Base-by-base conservation (phyloP, 495 filamentous ascomycete species). In the Neurospora sp. region DNA sequence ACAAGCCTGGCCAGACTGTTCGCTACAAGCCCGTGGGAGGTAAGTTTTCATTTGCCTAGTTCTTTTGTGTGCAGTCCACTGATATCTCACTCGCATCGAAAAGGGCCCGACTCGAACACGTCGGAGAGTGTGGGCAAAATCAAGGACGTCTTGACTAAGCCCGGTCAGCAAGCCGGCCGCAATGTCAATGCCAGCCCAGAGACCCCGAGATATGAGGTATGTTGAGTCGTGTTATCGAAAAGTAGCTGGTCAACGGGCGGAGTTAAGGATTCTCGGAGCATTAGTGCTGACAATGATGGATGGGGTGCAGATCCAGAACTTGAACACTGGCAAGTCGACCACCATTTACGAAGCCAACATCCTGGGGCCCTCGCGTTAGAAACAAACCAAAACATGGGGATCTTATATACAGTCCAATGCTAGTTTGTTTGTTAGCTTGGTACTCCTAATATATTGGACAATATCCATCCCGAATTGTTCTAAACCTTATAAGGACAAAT, bases 1-100 rank as follows among this genome's bases (percentile, higher is more conserved):
- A 77, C 74, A 73, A 70, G 35, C 53, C n/a, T 9, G 82, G 82
- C 37, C 73, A 83, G 22, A 68, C 74, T 39, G 82, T 83, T 37
- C 80, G 82, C 44, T 83, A 83, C 75, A 82, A 83, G 80, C 81
- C 82, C 40, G 79, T 83, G 40, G 81, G 81, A 68, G 81, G 80
- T 79, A 61, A 68, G 75, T 74, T 48, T 48, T 22, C 10, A 53
- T 14, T 7, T 14, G 4, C 45, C 0, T 14, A 20, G 20, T 27
- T 53, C 20, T 27, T 27, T 12, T 3, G 0, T 53, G 20, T 6
- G 20, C 45, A 14, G 9, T 53, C 4, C 10, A 27, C 45, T 53
- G 20, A 53, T 7, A 27, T 53, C 9, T 53, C 27, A 27, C 9
- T 53, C 27, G 12, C 65, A 68, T 69, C 10, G 17, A 8, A 3